Percentiles rank a stretch among this genome's conserved stretches.
Evolutionary conservation across 441 rosid genomes (phyloP).

Genomic region (Adansonia madagascariensis): DNA sequence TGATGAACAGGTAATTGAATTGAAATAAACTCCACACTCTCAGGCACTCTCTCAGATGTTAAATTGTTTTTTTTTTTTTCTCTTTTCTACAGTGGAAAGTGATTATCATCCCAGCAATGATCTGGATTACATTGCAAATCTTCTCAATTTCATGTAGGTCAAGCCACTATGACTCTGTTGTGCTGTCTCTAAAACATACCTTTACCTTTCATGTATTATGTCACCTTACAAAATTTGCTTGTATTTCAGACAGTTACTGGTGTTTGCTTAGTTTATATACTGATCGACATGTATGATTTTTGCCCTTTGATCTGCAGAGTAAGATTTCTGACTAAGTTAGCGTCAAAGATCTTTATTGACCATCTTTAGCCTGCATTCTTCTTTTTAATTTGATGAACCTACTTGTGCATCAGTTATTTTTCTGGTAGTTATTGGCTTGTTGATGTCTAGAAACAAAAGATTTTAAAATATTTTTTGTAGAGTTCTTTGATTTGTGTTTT

Average conservation of each 20-base stretch:
- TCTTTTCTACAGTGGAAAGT: slow-evolving; percentile 34
- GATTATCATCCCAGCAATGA: slow-evolving; percentile 20
- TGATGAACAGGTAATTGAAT: slow-evolving; percentile 79
- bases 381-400: neutral
- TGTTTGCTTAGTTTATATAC: neutral
- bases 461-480: neutral
- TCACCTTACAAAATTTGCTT: slow-evolving; percentile 1
- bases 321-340: slow-evolving; percentile 1
- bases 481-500: neutral
- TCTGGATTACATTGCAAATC: slow-evolving; percentile 11
- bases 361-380: neutral
- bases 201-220: slow-evolving; percentile 21
- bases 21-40: neutral
- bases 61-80: neutral
- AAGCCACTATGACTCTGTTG: neutral
- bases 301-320: slow-evolving; percentile 5
- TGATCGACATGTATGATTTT: slow-evolving; percentile 12
- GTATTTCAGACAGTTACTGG: slow-evolving; percentile 3
- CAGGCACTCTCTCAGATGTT: neutral
- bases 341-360: neutral
- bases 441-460: neutral
- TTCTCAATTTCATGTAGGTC: slow-evolving; percentile 4
- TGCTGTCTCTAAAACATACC: slow-evolving; percentile 13
- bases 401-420: neutral
- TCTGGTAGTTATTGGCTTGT: neutral